These are phyloP conservation scores for Xylariaceae sp. DNA, from an alignment of 2,329 filamentous ascomycete genomes.

Conservation along the genomic window DNA sequence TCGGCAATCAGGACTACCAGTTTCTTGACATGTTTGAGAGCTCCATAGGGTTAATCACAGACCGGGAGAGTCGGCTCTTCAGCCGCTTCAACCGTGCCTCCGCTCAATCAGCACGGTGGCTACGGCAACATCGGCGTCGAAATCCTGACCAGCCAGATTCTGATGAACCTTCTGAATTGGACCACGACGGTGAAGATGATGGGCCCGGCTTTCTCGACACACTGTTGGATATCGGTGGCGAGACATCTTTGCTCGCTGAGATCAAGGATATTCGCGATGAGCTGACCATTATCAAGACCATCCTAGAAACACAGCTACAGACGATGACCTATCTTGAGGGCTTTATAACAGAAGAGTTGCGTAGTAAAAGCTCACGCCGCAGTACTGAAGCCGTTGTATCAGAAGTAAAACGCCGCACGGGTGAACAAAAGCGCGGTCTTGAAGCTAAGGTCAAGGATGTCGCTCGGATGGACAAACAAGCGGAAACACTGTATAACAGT, in stretches of 20 bases:
- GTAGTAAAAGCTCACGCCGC: conserved; percentile 24
- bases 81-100: conserved; percentile 55
- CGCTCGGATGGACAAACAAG: conserved; percentile 59
- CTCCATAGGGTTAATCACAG: conserved; percentile 51
- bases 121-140: conserved; percentile 35
- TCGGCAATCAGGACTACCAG: conserved; percentile 55
- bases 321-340: conserved; percentile 44
- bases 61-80: conserved; percentile 54
- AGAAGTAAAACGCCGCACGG: conserved; percentile 49
- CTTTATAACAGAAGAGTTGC: conserved; percentile 36
- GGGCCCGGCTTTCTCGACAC: conserved; percentile 44
- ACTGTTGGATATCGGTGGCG: conserved; percentile 53
- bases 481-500: conserved; percentile 53
- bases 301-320: conserved; percentile 45
- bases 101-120: conserved; percentile 48
- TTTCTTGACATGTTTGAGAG: conserved; percentile 65
- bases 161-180: conserved; percentile 4
- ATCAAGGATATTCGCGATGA: conserved; percentile 65
- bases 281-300: conserved; percentile 55
- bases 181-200: conserved; percentile 18
- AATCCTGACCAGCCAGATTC: conserved; percentile 18
- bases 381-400: conserved; percentile 31
- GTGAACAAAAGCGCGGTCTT: conserved; percentile 53
- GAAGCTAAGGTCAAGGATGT: conserved; percentile 55
- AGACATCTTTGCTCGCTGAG: conserved; percentile 57